phyloP scores from a whole-genome alignment of 1,139 yeast species.

The Protomyces inouyei region DNA sequence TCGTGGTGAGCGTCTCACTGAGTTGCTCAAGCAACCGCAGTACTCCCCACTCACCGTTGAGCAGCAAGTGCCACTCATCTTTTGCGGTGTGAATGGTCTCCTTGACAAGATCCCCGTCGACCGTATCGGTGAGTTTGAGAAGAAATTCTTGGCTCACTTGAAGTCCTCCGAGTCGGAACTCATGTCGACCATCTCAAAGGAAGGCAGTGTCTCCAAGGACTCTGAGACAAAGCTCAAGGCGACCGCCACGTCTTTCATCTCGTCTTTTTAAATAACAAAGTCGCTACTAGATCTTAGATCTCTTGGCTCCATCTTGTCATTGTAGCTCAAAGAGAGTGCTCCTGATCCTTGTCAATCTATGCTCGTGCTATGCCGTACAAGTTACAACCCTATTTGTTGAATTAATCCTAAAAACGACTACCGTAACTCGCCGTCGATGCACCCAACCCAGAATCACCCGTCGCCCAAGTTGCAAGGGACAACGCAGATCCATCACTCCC shows the following conservation, averaged over 20 bases:
- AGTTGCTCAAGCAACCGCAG: constrained; percentile 97
- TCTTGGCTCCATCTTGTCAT: no score
- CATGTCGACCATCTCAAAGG: constrained; percentile 73
- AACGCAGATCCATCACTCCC: background rate
- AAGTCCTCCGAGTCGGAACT: constrained; percentile 84
- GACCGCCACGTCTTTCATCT: constrained; percentile 82
- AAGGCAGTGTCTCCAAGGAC: constrained; percentile 90
- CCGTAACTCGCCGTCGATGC: background rate
- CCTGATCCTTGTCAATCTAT: background rate
- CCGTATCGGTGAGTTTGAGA: constrained; percentile 88
- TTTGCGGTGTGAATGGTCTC: constrained; percentile 99
- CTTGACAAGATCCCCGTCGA: constrained; percentile 81
- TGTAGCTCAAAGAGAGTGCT: background rate
- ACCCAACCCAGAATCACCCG: background rate
- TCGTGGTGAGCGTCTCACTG: constrained; percentile 99
- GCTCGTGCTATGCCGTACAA: no score
- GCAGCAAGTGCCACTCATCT: constrained; percentile 98
- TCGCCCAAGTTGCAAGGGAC: background rate
- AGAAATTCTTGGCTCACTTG: constrained; percentile 83
- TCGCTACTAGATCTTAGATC: no score
- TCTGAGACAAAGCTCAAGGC: constrained; percentile 79
- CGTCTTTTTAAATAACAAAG: constrained; percentile 19
- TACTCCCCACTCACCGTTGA: constrained; percentile 95
- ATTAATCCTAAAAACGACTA: background rate
- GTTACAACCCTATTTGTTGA: background rate